Evolutionary conservation across 345 rosid species (phyloP), one percentile per base, ranked within the genome.

Genomic region (Mangifera indica): DNA sequence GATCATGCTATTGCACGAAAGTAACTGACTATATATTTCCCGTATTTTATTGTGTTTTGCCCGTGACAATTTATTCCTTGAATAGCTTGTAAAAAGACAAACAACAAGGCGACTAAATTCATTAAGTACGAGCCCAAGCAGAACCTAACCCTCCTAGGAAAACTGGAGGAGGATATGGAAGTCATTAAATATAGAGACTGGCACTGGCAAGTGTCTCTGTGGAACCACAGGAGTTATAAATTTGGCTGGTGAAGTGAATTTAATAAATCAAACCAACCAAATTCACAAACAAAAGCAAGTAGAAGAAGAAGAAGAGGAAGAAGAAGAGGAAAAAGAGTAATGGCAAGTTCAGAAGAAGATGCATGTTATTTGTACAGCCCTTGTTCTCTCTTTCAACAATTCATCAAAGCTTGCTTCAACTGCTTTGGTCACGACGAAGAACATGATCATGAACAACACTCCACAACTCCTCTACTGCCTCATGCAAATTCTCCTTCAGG

Each of bases 381-480:
- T 6, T 66, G 77, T 56, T 55, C 25, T 32, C 37, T 73, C 54
- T 63, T 49, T 45, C 13, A 68, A 53, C 60, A 51, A 15, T 37
- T 78, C 17, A 2, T 72, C 59, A 53, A 61, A 15, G 8, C 53
- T 42, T 2, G 72, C 21, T 53, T 34, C 55, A 78, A 68, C 37
- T 78, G 74, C 71, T 55, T 78, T 15, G 73, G 76, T 29, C 17
- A 21, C 18, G 37, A 48, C 4, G 26, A 42, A 5, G 67, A 5
- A n/a, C n/a, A n/a, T 25, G 17, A 52, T 17, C 4, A 48, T 51
- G 24, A 48, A 15, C n/a, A n/a, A n/a, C n/a, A n/a, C 10, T 12
- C 67, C 71, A 67, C 22, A 54, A 32, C 46, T 21, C 48, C 51
- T 4, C 52, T 15, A 32, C n/a, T n/a, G n/a, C 25, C 20, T 13